Base-by-base conservation (phyloP, 306 rosid genomes). In the Cucumis melo region DNA sequence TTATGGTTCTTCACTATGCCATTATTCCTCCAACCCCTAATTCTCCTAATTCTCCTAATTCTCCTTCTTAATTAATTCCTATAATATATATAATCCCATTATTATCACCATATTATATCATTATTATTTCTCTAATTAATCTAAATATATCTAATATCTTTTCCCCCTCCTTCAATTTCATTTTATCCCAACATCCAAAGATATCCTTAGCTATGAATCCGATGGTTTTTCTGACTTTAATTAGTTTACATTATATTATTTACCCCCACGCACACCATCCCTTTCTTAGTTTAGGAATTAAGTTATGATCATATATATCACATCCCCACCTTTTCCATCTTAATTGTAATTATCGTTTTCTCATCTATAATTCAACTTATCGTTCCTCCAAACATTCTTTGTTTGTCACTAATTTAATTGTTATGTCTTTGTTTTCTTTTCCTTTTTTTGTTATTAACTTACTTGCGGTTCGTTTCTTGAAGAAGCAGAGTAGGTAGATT, bases 1-100 rank as follows among this genome's bases (percentile, higher is more conserved):
- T 94, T 79, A 94, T 94, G 98, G 84, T 91, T 50, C 85, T 94
- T 66, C 91, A 88, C 79, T 94, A 93, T 32, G 88, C 39, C 53
- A 23, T 42, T 36, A 2, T 21, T 65, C 44, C 21, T 16, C 8
- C 20, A 1, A 51, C 56, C n/a, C 56, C 20, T 51, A 6, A 51
- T 17, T 51, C 19, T 39, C 51, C 73, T 51, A 6, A 51, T 17
- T 51, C 19, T 39, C 51, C 73, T 38, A 32, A 32, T 32, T 56
- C 60, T 56, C 42, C 21, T 38, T n/a, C 44, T 63, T 29, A 34
- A 34, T 62, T 62, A 14, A 14, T 32, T 61, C 8, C 44, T 51
- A 51, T 32, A 32, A 32, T 32, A 32, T 32, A 32, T 32, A 51
- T 51, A 11, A 6, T 63, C 42, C 5, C 1, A 34, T 29, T 61